Evolutionary conservation across 2,329 filamentous ascomycete species (phyloP), one percentile per base, ranked within the genome.

Genomic region (Didymella keratinophila): DNA sequence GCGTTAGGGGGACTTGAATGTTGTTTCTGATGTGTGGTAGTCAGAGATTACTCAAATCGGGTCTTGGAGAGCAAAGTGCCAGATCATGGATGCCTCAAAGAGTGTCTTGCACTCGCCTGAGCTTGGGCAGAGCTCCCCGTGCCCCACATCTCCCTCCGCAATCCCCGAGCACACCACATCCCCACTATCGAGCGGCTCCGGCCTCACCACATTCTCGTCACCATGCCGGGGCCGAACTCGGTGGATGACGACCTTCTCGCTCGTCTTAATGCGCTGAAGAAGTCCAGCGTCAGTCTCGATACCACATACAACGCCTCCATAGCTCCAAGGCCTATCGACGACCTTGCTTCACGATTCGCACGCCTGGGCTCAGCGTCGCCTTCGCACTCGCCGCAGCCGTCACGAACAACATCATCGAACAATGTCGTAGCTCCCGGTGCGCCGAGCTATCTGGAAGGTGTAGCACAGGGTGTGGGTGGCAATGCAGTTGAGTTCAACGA

Each of bases 221-320:
- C 28, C 30, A 62, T 58, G 56, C 30, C 56, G n/a, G 56, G 32
- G 14, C 55, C 64, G 25, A 53, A 49, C 37, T 61, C 65, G 10
- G 41, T 50, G 46, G 79, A 82, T 56, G 73, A 79, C 48, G 72
- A 77, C 56, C 77, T 83, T 20, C 78, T 82, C 53, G 79, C 80
- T 20, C 78, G 81, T 47, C 74, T 83, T 34, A 82, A 82, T 61
- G 80, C 81, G 14, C 73, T 83, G 46, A 81, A 81, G 64, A 77
- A 78, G 42, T 78, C 79, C 1, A 73, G 68, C 27, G 72, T 82
- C 20, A 76, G 63, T 49, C 67, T 82, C 18, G 63, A 71, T 16
- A 68, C 65, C 18, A 66, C 62, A 25, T 62, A 59, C 25, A 60
- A 32, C 25, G 59, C 63, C 20, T 73, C 71, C 6, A 65, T 64